Evolutionary conservation across 495 filamentous ascomycete genomes (phyloP), one percentile per base, ranked within the genome.

Genomic region (Cudoniella acicularis): DNA sequence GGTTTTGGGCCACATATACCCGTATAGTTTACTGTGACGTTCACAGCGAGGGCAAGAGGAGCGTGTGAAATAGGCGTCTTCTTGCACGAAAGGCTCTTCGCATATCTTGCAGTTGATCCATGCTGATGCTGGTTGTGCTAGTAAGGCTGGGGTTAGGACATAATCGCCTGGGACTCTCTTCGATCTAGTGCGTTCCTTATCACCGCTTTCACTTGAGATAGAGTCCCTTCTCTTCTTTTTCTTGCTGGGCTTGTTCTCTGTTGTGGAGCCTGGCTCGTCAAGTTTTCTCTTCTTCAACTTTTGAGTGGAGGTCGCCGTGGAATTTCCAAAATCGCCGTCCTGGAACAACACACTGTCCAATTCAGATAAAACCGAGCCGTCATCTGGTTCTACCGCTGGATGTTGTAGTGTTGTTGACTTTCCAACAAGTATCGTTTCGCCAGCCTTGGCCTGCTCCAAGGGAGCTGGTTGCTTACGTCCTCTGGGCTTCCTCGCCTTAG

Each of bases 1-100:
- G 1, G 95, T 98, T 72, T 98, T 95, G 17, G 94, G 94, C 95
- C 95, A 99, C 52, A 84, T 80, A 65, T 88, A 96, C 0, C 95
- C 95, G 69, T 97, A 99, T 1, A 99, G 77, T 71, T 95, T 98
- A 23, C 89, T 92, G 64, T 99, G 94, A 0, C 95, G 81, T 75
- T 98, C 95, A 72, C 94, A 99, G 17, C 95, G 83, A 10, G 88
- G 90, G 68, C 94, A 99, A 24, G 88, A 87, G 21, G 84, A 81
- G 16, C 88, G 85, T 1, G 93, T 95, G 54, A 85, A 85, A 69
- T 94, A 97, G 1, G 87, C 91, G 64, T 98, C 87, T 17, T 79
- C 76, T 64, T 98, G 92, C 1, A 98, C 85, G 65, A 98, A 99
- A 59, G 83, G 81, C 1, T 78, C 73, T 66, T 82, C 80, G 75